These are phyloP conservation scores for Phytophthora palmivora DNA, from an alignment of 352 stramenopile genomes.

Conservation along the genomic window DNA sequence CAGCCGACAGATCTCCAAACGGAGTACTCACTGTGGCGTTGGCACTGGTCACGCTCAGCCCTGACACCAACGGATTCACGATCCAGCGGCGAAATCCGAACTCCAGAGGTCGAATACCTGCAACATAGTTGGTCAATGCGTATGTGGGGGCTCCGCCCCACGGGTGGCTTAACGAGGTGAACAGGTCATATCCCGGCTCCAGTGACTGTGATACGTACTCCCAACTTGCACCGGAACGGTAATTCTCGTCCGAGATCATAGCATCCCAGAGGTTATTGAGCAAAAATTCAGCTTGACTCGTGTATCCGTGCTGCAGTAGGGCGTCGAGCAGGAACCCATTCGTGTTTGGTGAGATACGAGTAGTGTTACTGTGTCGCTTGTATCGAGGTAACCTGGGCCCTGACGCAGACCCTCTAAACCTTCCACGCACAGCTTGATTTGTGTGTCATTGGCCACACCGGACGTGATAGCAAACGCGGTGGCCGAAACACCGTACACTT, in stretches of 20 bases:
- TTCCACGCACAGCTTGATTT: conserved; percentile 28
- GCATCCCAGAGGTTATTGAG: no score
- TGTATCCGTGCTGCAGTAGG: conserved; percentile 28
- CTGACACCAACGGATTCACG: conserved; percentile 36
- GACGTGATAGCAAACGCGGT: conserved; percentile 39
- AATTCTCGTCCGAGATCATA: conserved; percentile 3
- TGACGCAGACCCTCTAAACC: conserved; percentile 31
- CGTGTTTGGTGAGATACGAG: conserved; percentile 40
- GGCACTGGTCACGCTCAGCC: conserved; percentile 29
- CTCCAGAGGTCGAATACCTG: conserved; percentile 27
- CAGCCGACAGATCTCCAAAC: no score
- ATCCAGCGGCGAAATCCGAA: conserved; percentile 41
- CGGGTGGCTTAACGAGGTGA: conserved; percentile 39
- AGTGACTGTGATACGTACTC: conserved; percentile 38
- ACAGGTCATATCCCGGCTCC: conserved; percentile 17
- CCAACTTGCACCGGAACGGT: conserved; percentile 30
- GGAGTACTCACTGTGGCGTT: conserved; percentile 2
- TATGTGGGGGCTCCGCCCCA: conserved; percentile 37
- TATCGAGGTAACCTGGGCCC: conserved; percentile 39
- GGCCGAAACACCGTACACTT: conserved; percentile 37
- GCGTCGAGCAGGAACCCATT: conserved; percentile 42
- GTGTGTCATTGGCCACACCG: conserved; percentile 36
- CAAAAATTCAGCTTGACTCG: neutral
- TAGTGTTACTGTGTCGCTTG: conserved; percentile 25
- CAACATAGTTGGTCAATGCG: conserved; percentile 41